Percentiles rank a stretch among this genome's conserved stretches.
phyloP scores from a whole-genome alignment of 495 filamentous ascomycete species.

The Viridothelium virens region DNA sequence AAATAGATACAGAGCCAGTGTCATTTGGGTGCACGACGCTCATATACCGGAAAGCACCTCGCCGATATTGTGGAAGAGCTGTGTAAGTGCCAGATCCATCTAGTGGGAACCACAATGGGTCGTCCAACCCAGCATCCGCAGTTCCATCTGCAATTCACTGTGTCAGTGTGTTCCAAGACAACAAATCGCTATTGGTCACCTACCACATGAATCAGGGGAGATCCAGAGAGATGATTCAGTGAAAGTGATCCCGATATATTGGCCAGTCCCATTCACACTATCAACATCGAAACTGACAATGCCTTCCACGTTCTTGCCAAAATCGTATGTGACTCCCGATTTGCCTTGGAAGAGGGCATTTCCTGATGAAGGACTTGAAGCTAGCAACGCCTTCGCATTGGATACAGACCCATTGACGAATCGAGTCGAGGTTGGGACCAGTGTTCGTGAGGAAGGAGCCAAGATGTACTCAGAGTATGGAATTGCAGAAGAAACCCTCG shows the following conservation, averaged over 20 bases:
- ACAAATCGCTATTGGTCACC: not conserved
- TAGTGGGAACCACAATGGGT: constrained; percentile 36
- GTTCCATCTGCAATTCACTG: constrained; percentile 34
- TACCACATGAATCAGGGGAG: constrained; percentile 29
- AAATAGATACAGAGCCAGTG: constrained; percentile 25
- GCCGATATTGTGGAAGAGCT: constrained; percentile 31
- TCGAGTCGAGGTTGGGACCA: constrained; percentile 33
- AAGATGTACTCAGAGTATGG: constrained; percentile 38
- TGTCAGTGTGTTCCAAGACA: not conserved
- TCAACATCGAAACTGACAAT: constrained; percentile 35
- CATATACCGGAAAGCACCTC: constrained; percentile 42
- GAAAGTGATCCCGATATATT: constrained; percentile 41
- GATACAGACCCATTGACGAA: constrained; percentile 37
- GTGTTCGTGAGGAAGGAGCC: constrained; percentile 35
- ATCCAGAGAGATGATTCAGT: constrained; percentile 41
- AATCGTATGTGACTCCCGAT: constrained; percentile 43
- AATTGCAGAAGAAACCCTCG: constrained; percentile 10
- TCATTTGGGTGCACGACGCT: constrained; percentile 29
- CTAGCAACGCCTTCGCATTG: constrained; percentile 28
- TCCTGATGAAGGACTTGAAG: constrained; percentile 21
- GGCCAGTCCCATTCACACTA: constrained; percentile 21
- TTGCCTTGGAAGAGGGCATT: constrained; percentile 30
- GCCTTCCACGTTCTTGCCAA: constrained; percentile 42
- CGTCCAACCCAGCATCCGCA: constrained; percentile 37
- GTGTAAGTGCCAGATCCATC: constrained; percentile 33